Percentiles rank a stretch among this genome's conserved stretches.
Evolutionary conservation across 371 early-diverging fungal species (phyloP).

Genomic region (Mortierella polycephala): DNA sequence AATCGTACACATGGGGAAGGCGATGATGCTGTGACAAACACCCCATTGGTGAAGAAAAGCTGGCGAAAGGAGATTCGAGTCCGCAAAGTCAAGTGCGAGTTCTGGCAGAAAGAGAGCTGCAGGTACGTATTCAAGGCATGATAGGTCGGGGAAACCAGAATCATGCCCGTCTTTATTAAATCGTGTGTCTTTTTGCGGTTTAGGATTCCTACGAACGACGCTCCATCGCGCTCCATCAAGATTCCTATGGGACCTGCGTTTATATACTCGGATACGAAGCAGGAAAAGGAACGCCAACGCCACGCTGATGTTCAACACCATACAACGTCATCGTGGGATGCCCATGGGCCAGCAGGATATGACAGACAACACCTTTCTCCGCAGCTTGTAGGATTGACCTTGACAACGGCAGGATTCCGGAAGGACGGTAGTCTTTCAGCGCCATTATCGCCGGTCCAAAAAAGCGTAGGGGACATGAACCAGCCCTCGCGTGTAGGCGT

Average conservation of each 20-base stretch:
- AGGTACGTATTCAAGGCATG: conserved; percentile 5
- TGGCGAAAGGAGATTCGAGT: conserved; percentile 46
- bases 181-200: not conserved
- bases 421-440: not conserved
- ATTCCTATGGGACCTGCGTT: conserved; percentile 18
- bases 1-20: not conserved
- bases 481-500: not conserved
- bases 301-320: not conserved
- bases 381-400: not conserved
- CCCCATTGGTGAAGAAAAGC: conserved; percentile 1
- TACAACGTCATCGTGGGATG: not conserved
- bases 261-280: conserved; percentile 31
- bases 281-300: conserved; percentile 13
- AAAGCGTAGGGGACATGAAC: no score
- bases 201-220: conserved; percentile 14
- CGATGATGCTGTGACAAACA: not conserved
- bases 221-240: conserved; percentile 23
- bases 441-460: not conserved
- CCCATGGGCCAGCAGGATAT: not conserved
- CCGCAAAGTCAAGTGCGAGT: conserved; percentile 49
- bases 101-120: conserved; percentile 52
- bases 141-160: not conserved
- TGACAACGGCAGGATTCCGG: not conserved
- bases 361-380: conserved; percentile 1
- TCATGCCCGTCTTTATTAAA: not conserved